A percentile compares a stretch with the other conserved stretches of the same genome.
These are phyloP conservation scores for Neobulgaria alba DNA, from an alignment of 2,329 filamentous ascomycete species.

Conservation along the genomic window DNA sequence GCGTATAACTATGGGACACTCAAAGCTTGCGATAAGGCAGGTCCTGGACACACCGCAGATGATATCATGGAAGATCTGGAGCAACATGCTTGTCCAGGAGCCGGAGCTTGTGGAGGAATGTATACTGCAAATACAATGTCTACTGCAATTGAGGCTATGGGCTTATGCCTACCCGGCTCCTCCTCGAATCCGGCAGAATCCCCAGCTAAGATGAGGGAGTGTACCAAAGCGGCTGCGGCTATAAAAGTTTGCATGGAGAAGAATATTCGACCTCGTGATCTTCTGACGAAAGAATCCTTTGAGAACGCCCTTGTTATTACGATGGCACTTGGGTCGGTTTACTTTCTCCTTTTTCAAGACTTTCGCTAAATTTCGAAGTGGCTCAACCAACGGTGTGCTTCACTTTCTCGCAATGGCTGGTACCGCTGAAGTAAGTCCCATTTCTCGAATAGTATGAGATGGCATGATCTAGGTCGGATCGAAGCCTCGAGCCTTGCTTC, in stretches of 20 bases:
- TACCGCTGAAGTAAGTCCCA: constrained; percentile 43
- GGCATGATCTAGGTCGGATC: no score
- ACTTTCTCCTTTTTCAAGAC: neutral
- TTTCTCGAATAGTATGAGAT: no score
- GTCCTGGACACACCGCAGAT: constrained; percentile 51
- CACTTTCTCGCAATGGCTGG: constrained; percentile 66
- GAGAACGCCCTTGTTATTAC: constrained; percentile 67
- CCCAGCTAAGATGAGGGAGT: constrained; percentile 64
- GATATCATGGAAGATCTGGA: constrained; percentile 78
- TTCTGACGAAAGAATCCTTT: constrained; percentile 61
- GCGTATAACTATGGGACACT: constrained; percentile 73
- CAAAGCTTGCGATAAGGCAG: constrained; percentile 52
- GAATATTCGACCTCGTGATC: constrained; percentile 57
- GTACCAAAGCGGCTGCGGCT: constrained; percentile 56
- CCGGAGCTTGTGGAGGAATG: constrained; percentile 66
- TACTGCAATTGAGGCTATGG: constrained; percentile 65
- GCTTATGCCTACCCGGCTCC: constrained; percentile 58
- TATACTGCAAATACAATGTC: constrained; percentile 74
- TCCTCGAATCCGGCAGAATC: constrained; percentile 60
- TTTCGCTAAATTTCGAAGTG: constrained; percentile 26
- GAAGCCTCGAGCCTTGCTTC: no score
- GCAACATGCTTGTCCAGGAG: constrained; percentile 57
- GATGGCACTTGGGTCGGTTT: constrained; percentile 53
- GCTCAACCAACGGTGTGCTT: constrained; percentile 62
- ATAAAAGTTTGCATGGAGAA: constrained; percentile 62